phyloP scores from a whole-genome alignment of 139 green algal genomes.

The Ostreobium quekettii region DNA sequence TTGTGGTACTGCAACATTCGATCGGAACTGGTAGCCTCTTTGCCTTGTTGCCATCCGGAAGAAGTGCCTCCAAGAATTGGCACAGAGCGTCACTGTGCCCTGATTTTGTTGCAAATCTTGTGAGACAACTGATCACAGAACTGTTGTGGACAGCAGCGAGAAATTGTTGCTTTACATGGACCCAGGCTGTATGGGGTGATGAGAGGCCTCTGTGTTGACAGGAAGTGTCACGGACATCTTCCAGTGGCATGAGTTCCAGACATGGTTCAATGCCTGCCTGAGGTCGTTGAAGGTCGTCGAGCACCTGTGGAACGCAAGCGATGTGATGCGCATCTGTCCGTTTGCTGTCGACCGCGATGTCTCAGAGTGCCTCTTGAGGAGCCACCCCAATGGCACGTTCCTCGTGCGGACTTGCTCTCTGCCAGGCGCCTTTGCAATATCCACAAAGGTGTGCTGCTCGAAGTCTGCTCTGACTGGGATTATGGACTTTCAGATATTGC shows the following conservation, averaged over 20 bases:
- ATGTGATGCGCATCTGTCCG: slow-evolving; percentile 2
- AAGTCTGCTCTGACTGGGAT: not conserved
- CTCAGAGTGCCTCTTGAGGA: not conserved
- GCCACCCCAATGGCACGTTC: slow-evolving; percentile 4
- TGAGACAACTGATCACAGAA: too few species aligned
- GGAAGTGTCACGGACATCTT: too few species aligned
- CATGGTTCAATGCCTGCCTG: slow-evolving; percentile 16
- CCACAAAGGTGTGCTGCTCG: not conserved
- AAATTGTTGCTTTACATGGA: too few species aligned
- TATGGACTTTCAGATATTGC: not conserved
- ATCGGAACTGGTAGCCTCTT: too few species aligned
- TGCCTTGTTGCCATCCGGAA: too few species aligned
- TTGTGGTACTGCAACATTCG: too few species aligned
- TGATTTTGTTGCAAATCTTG: too few species aligned
- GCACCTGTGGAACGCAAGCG: not conserved
- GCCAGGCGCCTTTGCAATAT: slow-evolving; percentile 13
- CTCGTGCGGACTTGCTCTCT: slow-evolving; percentile 11
- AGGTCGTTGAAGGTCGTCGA: slow-evolving; percentile 7
- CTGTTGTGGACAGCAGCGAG: too few species aligned
- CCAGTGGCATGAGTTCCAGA: not conserved
- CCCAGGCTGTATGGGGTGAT: too few species aligned
- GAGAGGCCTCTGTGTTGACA: too few species aligned
- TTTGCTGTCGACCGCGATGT: slow-evolving; percentile 3
- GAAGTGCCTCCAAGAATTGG: too few species aligned
- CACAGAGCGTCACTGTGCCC: too few species aligned